These are phyloP conservation scores for Wallacemonas collosoma DNA, from an alignment of 208 protist genomes.

Conservation along the genomic window DNA sequence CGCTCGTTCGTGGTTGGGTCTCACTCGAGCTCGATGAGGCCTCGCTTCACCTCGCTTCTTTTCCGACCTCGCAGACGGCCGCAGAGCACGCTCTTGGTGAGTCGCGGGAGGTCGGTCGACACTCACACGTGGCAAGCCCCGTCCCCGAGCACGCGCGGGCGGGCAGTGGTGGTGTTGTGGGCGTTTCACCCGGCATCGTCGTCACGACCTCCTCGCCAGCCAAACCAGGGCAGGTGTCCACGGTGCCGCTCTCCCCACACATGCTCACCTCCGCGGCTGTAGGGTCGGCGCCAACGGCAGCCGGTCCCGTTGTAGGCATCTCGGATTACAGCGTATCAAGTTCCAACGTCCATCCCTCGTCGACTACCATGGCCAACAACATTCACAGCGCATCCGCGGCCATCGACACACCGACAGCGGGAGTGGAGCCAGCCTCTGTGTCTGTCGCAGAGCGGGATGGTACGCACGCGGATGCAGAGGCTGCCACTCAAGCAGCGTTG, in stretches of 20 bases:
- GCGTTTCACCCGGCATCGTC: no score
- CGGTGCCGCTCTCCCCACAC: no score
- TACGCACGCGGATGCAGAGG: neutral
- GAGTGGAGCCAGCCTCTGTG: neutral
- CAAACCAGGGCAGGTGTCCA: no score
- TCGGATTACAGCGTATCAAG: no score
- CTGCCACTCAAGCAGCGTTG: no score
- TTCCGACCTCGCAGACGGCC: neutral
- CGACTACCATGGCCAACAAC: neutral
- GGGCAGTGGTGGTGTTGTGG: slow-evolving; percentile 1
- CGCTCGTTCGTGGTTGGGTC: slow-evolving; percentile 36
- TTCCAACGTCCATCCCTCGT: no score
- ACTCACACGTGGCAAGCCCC: neutral
- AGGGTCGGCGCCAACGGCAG: no score
- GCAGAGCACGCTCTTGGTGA: neutral
- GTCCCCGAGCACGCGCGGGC: neutral
- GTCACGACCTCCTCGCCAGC: no score
- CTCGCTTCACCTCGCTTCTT: slow-evolving; percentile 3
- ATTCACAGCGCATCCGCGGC: neutral
- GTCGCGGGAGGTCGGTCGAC: neutral
- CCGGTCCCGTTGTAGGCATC: no score
- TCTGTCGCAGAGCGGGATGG: neutral
- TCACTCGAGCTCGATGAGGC: slow-evolving; percentile 32
- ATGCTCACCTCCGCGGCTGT: no score
- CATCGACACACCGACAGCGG: neutral